Evolutionary conservation across 345 rosid species (phyloP).

Genomic region (Abelmoschus esculentus): DNA sequence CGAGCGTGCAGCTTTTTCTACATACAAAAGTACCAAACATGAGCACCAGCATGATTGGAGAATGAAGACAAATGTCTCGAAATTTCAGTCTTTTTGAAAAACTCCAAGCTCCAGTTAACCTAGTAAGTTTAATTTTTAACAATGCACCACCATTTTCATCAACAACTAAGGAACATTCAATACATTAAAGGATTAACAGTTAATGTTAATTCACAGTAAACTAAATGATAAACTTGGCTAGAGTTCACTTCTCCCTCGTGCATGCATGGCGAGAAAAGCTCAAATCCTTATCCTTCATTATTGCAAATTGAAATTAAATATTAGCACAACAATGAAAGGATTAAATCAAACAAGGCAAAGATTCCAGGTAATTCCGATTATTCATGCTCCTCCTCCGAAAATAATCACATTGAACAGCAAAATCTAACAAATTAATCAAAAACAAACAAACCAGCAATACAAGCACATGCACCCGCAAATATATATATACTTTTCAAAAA

Average conservation of each 20-base stretch:
- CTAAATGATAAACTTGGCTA: not conserved
- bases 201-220: not conserved
- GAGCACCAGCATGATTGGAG: no score
- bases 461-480: not conserved
- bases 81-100: no score
- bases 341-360: not conserved
- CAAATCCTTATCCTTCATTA: not conserved
- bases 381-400: not conserved
- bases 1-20: no score
- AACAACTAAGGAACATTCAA: not conserved
- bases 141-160: not conserved
- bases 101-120: no score
- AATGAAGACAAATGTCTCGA: no score
- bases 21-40: no score
- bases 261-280: no score
- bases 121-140: no score
- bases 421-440: not conserved
- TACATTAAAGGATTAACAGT: not conserved
- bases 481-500: no score
- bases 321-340: not conserved
- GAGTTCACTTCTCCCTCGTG: not conserved
- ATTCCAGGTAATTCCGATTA: not conserved
- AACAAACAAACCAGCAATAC: not conserved
- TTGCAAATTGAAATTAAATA: not conserved
- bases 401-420: not conserved